Evolutionary conservation across 495 filamentous ascomycete genomes (phyloP), one percentile per base, ranked within the genome.

Genomic region (Neurospora sp.): DNA sequence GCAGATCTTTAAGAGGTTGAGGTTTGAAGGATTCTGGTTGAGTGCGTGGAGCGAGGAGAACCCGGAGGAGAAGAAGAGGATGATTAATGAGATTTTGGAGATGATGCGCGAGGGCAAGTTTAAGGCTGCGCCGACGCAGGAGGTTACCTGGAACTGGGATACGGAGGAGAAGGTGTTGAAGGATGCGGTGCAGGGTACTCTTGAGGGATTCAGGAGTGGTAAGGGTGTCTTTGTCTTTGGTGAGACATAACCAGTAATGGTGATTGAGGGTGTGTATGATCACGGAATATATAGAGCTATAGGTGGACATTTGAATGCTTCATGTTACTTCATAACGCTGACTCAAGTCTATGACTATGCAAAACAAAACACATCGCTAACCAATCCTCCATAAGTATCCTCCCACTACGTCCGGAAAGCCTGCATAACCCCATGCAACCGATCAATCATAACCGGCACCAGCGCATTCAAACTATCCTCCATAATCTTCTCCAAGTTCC

Each of bases 21-120:
- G 87, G 62, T 95, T 97, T 74, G 88, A 92, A 76, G 96, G 96
- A 2, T 98, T 98, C 81, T 99, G 96, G 96, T 90, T 98, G 34
- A 94, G 91, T 77, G 89, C 83, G 74, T 98, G 96, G 96, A 90
- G 88, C 19, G 93, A 95, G 79, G 83, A 87, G 78, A 84, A 97
- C 78, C 88, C 92, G 1, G 84, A 85, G 59, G 88, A 91, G 78
- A 97, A 94, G 86, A 87, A 89, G 79, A 87, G 84, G 75, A 96
- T 92, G 54, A 90, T 98, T 31, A 88, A 91, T 19, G 91, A 96
- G 84, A 89, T 99, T 39, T 82, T 98, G 72, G 87, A 89, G 34
- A 76, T 96, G 78, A 92, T 89, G 59, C 85, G 91, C 48, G 79
- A 87, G 48, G 94, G 93, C 5, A 87, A 90, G 80, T 94, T 99